A percentile compares a stretch with the other conserved stretches of the same genome.
Evolutionary conservation across 2,329 filamentous ascomycete species (phyloP).

Genomic region (Neurospora sp.): DNA sequence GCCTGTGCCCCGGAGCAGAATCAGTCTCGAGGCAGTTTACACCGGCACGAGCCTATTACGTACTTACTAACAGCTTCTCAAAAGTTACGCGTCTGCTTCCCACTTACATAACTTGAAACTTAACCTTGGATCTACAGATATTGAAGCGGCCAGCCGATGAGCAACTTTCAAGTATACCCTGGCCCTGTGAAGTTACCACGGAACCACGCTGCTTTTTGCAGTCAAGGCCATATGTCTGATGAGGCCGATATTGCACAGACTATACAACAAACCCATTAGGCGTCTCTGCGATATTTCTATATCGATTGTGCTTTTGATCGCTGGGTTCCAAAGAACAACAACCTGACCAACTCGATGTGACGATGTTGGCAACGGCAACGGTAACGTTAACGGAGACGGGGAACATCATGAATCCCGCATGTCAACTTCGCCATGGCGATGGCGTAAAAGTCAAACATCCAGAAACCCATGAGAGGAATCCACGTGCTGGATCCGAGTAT

Average conservation of each 20-base stretch:
- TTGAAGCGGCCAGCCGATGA: background rate
- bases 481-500: background rate
- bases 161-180: background rate
- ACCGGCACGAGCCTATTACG: background rate
- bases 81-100: background rate
- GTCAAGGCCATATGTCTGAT: background rate
- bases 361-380: background rate
- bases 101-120: background rate
- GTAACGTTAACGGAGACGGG: background rate
- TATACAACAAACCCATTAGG: background rate
- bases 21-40: background rate
- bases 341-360: background rate
- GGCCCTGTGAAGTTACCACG: too few species aligned
- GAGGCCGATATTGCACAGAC: background rate
- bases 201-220: too few species aligned
- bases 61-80: background rate
- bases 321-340: background rate
- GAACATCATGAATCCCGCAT: background rate
- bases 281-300: background rate
- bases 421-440: background rate
- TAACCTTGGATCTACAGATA: background rate
- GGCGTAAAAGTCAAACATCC: background rate
- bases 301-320: background rate
- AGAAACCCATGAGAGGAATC: background rate
- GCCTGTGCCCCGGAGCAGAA: background rate